Conservation (phyloP, 2,329 filamentous ascomycete genomes). For the Lachnellula cervina region DNA sequence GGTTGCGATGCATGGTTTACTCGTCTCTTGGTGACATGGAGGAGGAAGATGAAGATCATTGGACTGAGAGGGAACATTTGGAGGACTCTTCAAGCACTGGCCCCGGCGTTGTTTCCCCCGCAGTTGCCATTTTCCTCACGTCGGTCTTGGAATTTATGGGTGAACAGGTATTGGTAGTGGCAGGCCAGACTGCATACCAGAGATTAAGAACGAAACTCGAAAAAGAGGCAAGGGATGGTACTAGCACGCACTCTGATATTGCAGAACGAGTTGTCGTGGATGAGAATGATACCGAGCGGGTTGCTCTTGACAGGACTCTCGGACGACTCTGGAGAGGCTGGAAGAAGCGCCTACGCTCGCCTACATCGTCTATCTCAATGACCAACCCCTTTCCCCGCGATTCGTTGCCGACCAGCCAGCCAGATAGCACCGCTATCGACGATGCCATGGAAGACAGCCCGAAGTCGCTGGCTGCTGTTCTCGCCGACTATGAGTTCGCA, state of each 20-base stretch:
- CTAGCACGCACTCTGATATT: constrained; percentile 40
- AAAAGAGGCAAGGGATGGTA: constrained; percentile 52
- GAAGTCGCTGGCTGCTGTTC: constrained; percentile 18
- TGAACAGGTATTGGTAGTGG: constrained; percentile 83
- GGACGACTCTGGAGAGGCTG: constrained; percentile 91
- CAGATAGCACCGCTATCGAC: constrained; percentile 36
- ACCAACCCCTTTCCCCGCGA: constrained; percentile 44
- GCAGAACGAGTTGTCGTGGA: constrained; percentile 74
- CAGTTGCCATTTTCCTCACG: constrained; percentile 92
- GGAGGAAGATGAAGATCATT: constrained; percentile 91
- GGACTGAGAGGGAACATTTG: constrained; percentile 75
- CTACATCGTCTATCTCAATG: constrained; percentile 42
- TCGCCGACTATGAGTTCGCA: constrained; percentile 34
- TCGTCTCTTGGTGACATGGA: constrained; percentile 95
- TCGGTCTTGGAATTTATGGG: constrained; percentile 92
- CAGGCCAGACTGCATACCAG: constrained; percentile 76
- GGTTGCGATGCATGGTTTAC: constrained; percentile 96
- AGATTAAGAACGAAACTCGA: constrained; percentile 56
- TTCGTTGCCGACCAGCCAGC: constrained; percentile 33
- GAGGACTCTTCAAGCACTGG: constrained; percentile 49
- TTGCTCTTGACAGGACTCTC: constrained; percentile 82
- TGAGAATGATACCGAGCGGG: constrained; percentile 86
- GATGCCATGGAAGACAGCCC: constrained; percentile 28
- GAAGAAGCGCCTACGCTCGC: constrained; percentile 76
- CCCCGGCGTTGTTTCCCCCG: constrained; percentile 71